These are phyloP conservation scores for Sordariomycetes sp. DNA, from an alignment of 2,329 filamentous ascomycete species.

Conservation along the genomic window DNA sequence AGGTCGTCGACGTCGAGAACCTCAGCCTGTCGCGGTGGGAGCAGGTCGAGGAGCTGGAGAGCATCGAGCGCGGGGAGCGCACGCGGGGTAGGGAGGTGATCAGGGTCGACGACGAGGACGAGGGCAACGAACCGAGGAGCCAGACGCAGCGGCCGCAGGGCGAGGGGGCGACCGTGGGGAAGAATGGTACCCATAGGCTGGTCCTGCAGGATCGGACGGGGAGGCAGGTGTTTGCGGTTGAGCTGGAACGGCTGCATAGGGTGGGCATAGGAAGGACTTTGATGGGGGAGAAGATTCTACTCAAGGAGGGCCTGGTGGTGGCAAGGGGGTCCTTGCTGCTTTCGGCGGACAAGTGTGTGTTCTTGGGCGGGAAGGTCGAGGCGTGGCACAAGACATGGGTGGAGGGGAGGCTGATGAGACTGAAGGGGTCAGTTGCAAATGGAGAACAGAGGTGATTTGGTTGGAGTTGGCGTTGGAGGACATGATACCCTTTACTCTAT, in stretches of 20 bases:
- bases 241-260: conserved; percentile 57
- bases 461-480: not conserved
- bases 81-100: conserved; percentile 75
- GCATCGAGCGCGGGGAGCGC: conserved; percentile 61
- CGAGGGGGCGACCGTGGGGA: conserved; percentile 14
- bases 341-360: conserved; percentile 54
- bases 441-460: not conserved
- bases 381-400: conserved; percentile 70
- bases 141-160: conserved; percentile 4
- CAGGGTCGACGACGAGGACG: conserved; percentile 42
- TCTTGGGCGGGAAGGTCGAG: conserved; percentile 86
- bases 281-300: conserved; percentile 75
- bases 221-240: conserved; percentile 60
- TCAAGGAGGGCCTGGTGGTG: conserved; percentile 56
- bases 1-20: conserved; percentile 82
- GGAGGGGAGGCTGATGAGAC: conserved; percentile 56
- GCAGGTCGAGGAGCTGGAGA: conserved; percentile 75
- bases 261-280: conserved; percentile 54
- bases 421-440: conserved; percentile 49
- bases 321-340: conserved; percentile 73
- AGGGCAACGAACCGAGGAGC: conserved; percentile 21
- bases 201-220: conserved; percentile 74
- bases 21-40: conserved; percentile 73
- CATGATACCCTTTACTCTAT: conserved; percentile 10
- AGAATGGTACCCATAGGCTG: conserved; percentile 64